Base-by-base conservation (phyloP, 306 rosid genomes). In the Fragaria nilgerrensis region DNA sequence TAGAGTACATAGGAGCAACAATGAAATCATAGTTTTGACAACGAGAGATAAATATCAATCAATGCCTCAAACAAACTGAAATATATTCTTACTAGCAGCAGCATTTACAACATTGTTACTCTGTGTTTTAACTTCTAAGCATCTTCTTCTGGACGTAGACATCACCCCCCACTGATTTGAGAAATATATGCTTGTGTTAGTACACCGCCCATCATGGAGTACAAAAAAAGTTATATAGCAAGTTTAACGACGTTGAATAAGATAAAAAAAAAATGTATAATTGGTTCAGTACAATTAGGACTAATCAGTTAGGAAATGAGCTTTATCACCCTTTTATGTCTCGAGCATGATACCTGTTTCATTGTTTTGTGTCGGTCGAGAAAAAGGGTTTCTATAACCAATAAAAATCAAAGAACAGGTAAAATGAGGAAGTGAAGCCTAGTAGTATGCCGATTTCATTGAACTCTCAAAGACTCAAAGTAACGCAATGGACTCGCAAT, bases 41-140 rank as follows among this genome's bases (percentile, higher is more conserved):
- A 43, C 3, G 8, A 19, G 44, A 43, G 43, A 52, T 29, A 69
- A 48, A 56, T 44, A 78, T 37, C 25, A 37, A 69, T 88, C 85
- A 87, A 70, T 79, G 39, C 97, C 91, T 97, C 98, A 95, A 79
- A 95, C 86, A 36, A 95, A 85, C 77, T 88, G 89, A 79, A 88
- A 95, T 79, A 95, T 90, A 68, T 92, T 92, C 84, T 89, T 93
- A 78, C 98, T 95, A 59, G 98, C 97, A 64, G 68, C 80, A 25
- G 84, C 82, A 86, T 78, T 92, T 82, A 95, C 85, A 75, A 64
- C 79, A 74, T 84, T 81, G 75, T 88, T 89, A 74, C 96, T 92
- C 84, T 82, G 88, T 69, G 63, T 27, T 27, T 1, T 27, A 27
- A 27, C 27, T 85, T 79, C 76, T 86, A 71, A 95, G 93, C 97